These are phyloP conservation scores for Macrocybe gigantea DNA, from an alignment of 768 basidiomycete genomes.

Conservation along the genomic window DNA sequence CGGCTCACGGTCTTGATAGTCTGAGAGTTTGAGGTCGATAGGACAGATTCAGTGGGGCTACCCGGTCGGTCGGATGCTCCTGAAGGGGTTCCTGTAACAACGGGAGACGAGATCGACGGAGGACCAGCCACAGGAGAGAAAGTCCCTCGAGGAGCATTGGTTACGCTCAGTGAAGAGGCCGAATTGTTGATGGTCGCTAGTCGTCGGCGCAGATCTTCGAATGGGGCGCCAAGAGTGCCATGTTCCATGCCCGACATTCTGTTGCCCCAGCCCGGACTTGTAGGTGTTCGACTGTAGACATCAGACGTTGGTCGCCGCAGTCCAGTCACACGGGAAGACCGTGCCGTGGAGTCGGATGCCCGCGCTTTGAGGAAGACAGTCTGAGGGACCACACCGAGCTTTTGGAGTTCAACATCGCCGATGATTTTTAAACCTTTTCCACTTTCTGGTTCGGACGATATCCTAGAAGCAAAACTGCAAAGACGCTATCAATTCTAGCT, in stretches of 20 bases:
- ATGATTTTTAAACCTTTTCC: conserved; percentile 59
- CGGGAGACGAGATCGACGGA: conserved; percentile 17
- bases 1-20: conserved; percentile 52
- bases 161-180: conserved; percentile 50
- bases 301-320: conserved; percentile 33
- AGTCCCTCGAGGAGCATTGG: conserved; percentile 35
- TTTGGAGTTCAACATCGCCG: conserved; percentile 74
- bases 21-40: conserved; percentile 66
- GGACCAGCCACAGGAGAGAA: conserved; percentile 30
- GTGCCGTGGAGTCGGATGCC: conserved; percentile 31
- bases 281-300: conserved; percentile 29
- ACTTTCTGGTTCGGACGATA: conserved; percentile 55
- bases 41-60: conserved; percentile 80
- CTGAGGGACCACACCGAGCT: conserved; percentile 84
- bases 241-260: conserved; percentile 45
- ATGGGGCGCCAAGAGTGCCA: conserved; percentile 44
- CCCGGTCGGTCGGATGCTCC: conserved; percentile 47
- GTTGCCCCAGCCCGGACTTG: conserved; percentile 45
- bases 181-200: conserved; percentile 75
- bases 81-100: conserved; percentile 16
- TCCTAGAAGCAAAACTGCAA: conserved; percentile 59
- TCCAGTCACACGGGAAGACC: conserved; percentile 32
- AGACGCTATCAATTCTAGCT: not conserved
- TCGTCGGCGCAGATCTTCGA: conserved; percentile 74
- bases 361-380: conserved; percentile 81